Conservation (phyloP, 208 protist species). For the Crithidia fasciculata region DNA sequence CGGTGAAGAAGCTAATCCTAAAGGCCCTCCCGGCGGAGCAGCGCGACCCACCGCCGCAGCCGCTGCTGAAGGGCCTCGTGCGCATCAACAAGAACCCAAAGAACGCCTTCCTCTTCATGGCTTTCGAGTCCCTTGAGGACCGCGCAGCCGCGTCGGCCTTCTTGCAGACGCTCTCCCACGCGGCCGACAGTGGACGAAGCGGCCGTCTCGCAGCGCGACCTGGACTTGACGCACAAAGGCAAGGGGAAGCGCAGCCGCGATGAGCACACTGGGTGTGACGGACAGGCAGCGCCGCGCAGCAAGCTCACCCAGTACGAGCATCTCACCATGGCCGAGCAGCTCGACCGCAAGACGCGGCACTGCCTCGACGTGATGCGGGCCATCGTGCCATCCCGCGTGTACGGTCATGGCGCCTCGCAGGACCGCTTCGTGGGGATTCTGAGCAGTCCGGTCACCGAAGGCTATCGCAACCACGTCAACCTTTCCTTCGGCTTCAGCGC, state of each 20-base stretch:
- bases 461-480: slow-evolving; percentile 94
- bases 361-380: slow-evolving; percentile 64
- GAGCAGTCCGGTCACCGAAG: slow-evolving; percentile 61
- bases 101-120: slow-evolving; percentile 73
- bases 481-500: slow-evolving; percentile 84
- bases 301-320: slow-evolving; percentile 82
- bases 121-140: slow-evolving; percentile 73
- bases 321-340: slow-evolving; percentile 75
- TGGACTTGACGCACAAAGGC: slow-evolving; percentile 83
- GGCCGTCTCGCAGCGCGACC: slow-evolving; percentile 58
- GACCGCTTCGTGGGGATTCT: slow-evolving; percentile 72
- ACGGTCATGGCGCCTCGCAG: slow-evolving; percentile 41
- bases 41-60: slow-evolving; percentile 29
- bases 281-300: slow-evolving; percentile 21
- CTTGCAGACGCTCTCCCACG: slow-evolving; percentile 56
- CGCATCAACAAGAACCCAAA: slow-evolving; percentile 91
- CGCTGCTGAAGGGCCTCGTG: slow-evolving; percentile 73
- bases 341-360: slow-evolving; percentile 73
- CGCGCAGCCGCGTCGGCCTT: slow-evolving; percentile 45
- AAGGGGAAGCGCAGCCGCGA: slow-evolving; percentile 57
- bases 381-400: slow-evolving; percentile 39
- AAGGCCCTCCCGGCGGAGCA: slow-evolving; percentile 52
- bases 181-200: slow-evolving; percentile 68
- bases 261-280: slow-evolving; percentile 4
- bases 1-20: slow-evolving; percentile 78